These are phyloP conservation scores for Backusella liffmaniae DNA, from an alignment of 192 early-diverging fungal species.

Conservation along the genomic window DNA sequence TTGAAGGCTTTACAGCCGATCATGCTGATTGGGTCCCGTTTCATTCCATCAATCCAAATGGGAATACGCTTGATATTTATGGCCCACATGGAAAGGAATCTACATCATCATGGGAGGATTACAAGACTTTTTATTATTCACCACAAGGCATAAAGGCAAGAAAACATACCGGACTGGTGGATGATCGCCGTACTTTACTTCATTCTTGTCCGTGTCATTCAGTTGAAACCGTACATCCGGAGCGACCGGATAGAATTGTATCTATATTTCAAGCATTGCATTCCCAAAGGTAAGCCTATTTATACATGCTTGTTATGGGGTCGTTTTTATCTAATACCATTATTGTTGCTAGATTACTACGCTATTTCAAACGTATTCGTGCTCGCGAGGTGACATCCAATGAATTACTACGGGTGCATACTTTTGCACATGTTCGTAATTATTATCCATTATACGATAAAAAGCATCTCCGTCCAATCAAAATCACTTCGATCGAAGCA, in stretches of 20 bases:
- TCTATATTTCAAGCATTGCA: slow-evolving; percentile 48
- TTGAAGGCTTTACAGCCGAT: slow-evolving; percentile 50
- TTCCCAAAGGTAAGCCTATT: slow-evolving; percentile 30
- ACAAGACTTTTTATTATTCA: slow-evolving; percentile 43
- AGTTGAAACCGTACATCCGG: slow-evolving; percentile 47
- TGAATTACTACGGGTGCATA: slow-evolving; percentile 47
- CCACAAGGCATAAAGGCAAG: slow-evolving; percentile 25
- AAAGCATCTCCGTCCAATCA: neutral
- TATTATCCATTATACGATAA: slow-evolving; percentile 25
- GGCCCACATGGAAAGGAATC: slow-evolving; percentile 45
- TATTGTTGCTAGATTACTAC: slow-evolving; percentile 33
- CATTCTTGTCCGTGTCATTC: slow-evolving; percentile 51
- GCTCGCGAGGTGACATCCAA: slow-evolving; percentile 46
- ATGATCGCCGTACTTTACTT: slow-evolving; percentile 46
- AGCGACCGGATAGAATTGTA: slow-evolving; percentile 49
- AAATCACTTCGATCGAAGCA: slow-evolving; percentile 33
- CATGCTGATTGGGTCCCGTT: slow-evolving; percentile 51
- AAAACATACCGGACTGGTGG: slow-evolving; percentile 46
- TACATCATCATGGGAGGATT: slow-evolving; percentile 42
- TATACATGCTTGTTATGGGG: neutral
- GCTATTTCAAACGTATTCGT: slow-evolving; percentile 45
- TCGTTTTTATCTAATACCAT: neutral
- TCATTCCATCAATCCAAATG: slow-evolving; percentile 33
- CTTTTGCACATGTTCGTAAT: slow-evolving; percentile 48
- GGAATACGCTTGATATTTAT: slow-evolving; percentile 20